Conservation (phyloP, 768 basidiomycete genomes). For the Hortiboletus flavorubellus region DNA sequence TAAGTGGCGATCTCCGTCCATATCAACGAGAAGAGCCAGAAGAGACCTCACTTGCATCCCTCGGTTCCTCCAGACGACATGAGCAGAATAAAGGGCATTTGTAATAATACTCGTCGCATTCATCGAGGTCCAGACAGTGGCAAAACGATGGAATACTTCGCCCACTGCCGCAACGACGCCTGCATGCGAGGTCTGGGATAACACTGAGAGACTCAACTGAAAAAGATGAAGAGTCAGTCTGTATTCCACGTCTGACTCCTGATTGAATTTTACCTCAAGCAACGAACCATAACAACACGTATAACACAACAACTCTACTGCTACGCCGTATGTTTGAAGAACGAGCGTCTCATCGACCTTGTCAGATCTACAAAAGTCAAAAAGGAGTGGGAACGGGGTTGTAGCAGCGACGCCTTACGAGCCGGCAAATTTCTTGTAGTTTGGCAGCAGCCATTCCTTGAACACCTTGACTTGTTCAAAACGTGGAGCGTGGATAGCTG, state of each 20-base stretch:
- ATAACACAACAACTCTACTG: conserved; percentile 57
- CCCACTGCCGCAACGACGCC: conserved; percentile 60
- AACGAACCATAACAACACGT: conserved; percentile 65
- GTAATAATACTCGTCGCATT: conserved; percentile 54
- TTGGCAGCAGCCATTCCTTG: conserved; percentile 72
- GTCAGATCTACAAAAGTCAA: conserved; percentile 23
- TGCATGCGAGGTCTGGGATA: conserved; percentile 49
- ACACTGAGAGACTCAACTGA: conserved; percentile 51
- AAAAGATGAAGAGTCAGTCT: conserved; percentile 5
- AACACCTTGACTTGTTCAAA: conserved; percentile 74
- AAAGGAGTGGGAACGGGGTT: neutral
- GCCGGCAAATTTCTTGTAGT: conserved; percentile 51
- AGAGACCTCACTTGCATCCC: conserved; percentile 65
- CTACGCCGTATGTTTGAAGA: conserved; percentile 54
- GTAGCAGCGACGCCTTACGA: conserved; percentile 36
- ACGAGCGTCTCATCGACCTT: conserved; percentile 34
- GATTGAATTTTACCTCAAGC: conserved; percentile 51
- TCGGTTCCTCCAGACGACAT: conserved; percentile 59
- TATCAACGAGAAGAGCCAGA: conserved; percentile 58
- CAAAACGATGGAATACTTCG: conserved; percentile 69
- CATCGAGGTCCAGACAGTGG: conserved; percentile 78
- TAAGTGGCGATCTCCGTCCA: conserved; percentile 60
- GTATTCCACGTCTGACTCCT: neutral
- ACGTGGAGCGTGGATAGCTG: conserved; percentile 53
- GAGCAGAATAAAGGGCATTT: conserved; percentile 55